Evolutionary conservation across 1,284 basidiomycete genomes (phyloP).

Genomic region (Tetrapyrgos nigripes): DNA sequence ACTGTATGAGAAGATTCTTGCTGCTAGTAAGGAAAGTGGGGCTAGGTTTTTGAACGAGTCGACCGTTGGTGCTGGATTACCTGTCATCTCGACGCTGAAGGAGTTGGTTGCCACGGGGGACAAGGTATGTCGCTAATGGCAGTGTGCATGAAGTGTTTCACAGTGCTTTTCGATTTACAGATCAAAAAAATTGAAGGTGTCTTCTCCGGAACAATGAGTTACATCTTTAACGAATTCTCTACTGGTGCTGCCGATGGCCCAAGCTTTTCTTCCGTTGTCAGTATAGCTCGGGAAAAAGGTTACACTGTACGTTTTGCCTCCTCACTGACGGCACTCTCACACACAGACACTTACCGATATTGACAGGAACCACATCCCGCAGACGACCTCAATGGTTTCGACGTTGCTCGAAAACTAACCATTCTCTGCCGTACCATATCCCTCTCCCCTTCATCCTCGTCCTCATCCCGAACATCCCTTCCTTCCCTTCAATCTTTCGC

Average conservation of each 20-base stretch:
- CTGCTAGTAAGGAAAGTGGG: constrained; percentile 60
- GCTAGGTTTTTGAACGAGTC: constrained; percentile 87
- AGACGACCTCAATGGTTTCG: constrained; percentile 95
- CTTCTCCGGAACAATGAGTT: constrained; percentile 95
- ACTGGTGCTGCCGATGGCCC: constrained; percentile 64
- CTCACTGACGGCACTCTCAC: background rate
- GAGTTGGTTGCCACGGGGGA: constrained; percentile 94
- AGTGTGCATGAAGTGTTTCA: constrained; percentile 52
- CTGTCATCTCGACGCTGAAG: constrained; percentile 90
- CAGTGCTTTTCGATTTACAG: constrained; percentile 41
- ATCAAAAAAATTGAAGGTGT: constrained; percentile 85
- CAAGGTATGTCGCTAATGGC: constrained; percentile 56
- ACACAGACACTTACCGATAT: background rate
- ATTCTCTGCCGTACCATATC: constrained; percentile 87
- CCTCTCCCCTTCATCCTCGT: constrained; percentile 35
- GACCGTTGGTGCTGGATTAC: constrained; percentile 96
- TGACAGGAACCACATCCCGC: constrained; percentile 93
- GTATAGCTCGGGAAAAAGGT: constrained; percentile 88
- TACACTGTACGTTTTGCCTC: constrained; percentile 72
- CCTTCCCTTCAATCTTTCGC: constrained; percentile 64
- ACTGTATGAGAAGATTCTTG: constrained; percentile 78
- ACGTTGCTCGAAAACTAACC: constrained; percentile 96
- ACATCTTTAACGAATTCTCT: constrained; percentile 99
- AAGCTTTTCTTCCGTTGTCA: constrained; percentile 89
- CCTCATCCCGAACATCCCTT: constrained; percentile 34